These are phyloP conservation scores for Lineolata rhizophorae DNA, from an alignment of 495 filamentous ascomycete species.

Conservation along the genomic window DNA sequence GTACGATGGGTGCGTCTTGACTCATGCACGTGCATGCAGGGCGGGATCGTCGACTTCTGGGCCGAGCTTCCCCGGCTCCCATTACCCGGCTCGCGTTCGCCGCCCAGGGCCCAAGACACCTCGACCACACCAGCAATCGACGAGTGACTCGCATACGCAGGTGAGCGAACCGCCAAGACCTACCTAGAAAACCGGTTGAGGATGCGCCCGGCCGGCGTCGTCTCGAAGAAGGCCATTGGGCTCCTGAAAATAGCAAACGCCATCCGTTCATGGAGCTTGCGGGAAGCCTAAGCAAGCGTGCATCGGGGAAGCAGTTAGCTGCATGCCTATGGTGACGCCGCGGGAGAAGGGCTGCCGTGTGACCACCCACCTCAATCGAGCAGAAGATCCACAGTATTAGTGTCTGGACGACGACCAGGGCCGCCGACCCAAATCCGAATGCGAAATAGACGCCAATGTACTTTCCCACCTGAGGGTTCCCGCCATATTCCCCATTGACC, in stretches of 20 bases:
- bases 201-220: conserved; percentile 90
- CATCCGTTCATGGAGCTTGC: conserved; percentile 96
- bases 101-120: no score
- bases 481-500: conserved; percentile 37
- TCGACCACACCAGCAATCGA: no score
- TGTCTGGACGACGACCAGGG: conserved; percentile 74
- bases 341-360: no score
- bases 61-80: no score
- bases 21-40: no score
- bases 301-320: no score
- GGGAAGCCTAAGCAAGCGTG: conserved; percentile 39
- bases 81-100: no score
- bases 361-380: conserved; percentile 79
- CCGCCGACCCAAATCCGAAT: conserved; percentile 74
- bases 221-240: conserved; percentile 98
- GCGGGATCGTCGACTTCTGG: no score
- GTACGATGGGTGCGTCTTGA: no score
- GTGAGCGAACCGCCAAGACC: no score
- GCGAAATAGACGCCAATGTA: conserved; percentile 91
- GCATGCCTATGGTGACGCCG: no score
- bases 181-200: conserved; percentile 90
- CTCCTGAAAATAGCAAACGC: conserved; percentile 93
- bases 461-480: conserved; percentile 58
- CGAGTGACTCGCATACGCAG: no score
- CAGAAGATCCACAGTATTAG: conserved; percentile 98